Evolutionary conservation across 164 flowering plant species (phyloP), one percentile per base, ranked within the genome.

Genomic region (Hamamelis virginiana): DNA sequence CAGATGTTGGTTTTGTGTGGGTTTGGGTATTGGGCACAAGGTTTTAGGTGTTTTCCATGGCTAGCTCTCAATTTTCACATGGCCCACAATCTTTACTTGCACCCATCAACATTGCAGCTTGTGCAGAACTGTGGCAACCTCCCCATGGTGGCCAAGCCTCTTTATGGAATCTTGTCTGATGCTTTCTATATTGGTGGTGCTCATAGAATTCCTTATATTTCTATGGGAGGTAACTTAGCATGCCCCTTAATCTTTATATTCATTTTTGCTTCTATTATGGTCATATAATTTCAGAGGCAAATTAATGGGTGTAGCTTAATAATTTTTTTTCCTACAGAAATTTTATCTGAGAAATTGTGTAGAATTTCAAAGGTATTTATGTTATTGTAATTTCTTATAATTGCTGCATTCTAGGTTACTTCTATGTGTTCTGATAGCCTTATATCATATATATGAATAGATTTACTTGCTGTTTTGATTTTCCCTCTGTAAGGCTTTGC

Each of bases 21-120:
- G 19, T 76, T 89, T 75, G 97, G 97, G 66, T 92, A 89, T 70
- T 91, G 94, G 97, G 80, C 92, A 1, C 93, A 91, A 59, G 99
- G 99, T n/a, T 88, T 91, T 57, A 87, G 99, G 80, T 89, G 96
- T 67, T 91, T 92, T 68, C 97, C 99, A 23, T 92, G 98, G 98
- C 65, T 95, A 72, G 98, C 91, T 26, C 76, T 92, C 25, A 91
- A 88, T 69, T 91, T 81, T 67, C 86, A 89, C 76, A 84, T 95
- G 96, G 89, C 86, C 15, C 69, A 87, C 53, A 75, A 73, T 69
- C 88, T 95, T 13, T 84, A 74, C 18, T 57, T 92, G 66, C 70
- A 80, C 45, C 97, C 97, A 27, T 83, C 96, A 14, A 83, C 83
- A 9, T 76, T 95, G 82, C 99, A 92, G 86, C 83, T 92, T 65